Base-by-base conservation (phyloP, 345 rosid species). In the Leavenworthia alabamica region DNA sequence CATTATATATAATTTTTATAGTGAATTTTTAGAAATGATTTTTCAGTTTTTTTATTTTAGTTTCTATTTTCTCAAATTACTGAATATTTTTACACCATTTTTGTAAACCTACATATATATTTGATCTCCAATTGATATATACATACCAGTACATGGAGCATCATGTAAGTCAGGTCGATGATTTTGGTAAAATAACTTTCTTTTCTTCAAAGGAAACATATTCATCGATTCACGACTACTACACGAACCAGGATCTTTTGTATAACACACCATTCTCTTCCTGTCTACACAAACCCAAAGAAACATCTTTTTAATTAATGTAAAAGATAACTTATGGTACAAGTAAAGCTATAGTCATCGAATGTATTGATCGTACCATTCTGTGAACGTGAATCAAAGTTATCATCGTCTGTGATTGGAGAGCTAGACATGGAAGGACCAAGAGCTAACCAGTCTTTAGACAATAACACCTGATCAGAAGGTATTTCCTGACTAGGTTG, bases 141-240 rank as follows among this genome's bases (percentile, higher is more conserved):
- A n/a, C 41, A 50, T 51, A 63, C 50, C 41, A 22, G 59, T 50
- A 51, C 22, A 17, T 0, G 59, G 50, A 28, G 41, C 17, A 17
- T 43, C 61, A 42, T 2, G 35, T 42, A 53, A 22, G 4, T 39
- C 42, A 36, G 58, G 12, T 16, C 27, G 45, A 17, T 48, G 56
- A 9, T 23, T 60, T 41, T 29, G 60, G 54, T 73, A 51, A 36
- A 75, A 73, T 37, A 70, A 61, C 68, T 75, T 75, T 37, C 73
- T 70, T 68, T 67, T 73, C 67, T 73, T 77, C 64, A 70, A 60
- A 49, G 77, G 74, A 70, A 53, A 70, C 20, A 70, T 41, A 63
- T 73, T 64, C 28, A 70, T 50, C 20, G 81, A 63, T 70, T 70
- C 77, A 28, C 54, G 74, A 61, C 51, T 73, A 28, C 41, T 61